Evolutionary conservation across 2,329 filamentous ascomycete genomes (phyloP).

Genomic region (Aspergillus vadensis): DNA sequence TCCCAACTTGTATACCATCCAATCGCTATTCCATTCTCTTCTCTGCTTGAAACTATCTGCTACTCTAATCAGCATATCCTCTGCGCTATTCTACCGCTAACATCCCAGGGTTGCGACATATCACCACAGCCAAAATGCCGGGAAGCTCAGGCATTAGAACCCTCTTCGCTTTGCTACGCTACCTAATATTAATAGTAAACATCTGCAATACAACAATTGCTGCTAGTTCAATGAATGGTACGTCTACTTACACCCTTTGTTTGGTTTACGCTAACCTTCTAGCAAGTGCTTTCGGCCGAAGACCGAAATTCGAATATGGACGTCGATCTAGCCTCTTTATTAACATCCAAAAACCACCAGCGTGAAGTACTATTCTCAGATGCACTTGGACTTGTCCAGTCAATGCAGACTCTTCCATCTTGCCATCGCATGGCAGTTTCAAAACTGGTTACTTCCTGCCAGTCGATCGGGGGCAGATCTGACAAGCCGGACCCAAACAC

Average conservation of each 20-base stretch:
- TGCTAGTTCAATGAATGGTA: constrained; percentile 2
- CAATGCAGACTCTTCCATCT: constrained; percentile 49
- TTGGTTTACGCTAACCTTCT: not conserved
- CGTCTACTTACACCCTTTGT: not conserved
- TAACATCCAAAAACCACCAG: constrained; percentile 26
- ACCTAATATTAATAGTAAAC: not conserved
- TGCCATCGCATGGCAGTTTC: constrained; percentile 57
- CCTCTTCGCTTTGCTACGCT: not conserved
- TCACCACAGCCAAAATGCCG: not conserved
- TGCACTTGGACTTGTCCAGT: constrained; percentile 48
- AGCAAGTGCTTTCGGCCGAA: constrained; percentile 9
- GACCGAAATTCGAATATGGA: constrained; percentile 18
- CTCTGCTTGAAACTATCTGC: not conserved
- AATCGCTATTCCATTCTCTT: not conserved
- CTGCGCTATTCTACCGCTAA: not conserved
- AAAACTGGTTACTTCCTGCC: constrained; percentile 57
- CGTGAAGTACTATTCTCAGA: constrained; percentile 43
- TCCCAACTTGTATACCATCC: not conserved
- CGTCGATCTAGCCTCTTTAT: constrained; percentile 31
- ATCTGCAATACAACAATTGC: not conserved
- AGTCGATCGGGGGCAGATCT: constrained; percentile 47
- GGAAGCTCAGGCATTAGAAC: not conserved
- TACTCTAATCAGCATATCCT: not conserved
- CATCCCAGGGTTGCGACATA: not conserved
- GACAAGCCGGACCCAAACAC: constrained; percentile 26